A percentile compares a stretch with the other conserved stretches of the same genome.
phyloP scores from a whole-genome alignment of 768 basidiomycete genomes.

The Suillus weaverae region DNA sequence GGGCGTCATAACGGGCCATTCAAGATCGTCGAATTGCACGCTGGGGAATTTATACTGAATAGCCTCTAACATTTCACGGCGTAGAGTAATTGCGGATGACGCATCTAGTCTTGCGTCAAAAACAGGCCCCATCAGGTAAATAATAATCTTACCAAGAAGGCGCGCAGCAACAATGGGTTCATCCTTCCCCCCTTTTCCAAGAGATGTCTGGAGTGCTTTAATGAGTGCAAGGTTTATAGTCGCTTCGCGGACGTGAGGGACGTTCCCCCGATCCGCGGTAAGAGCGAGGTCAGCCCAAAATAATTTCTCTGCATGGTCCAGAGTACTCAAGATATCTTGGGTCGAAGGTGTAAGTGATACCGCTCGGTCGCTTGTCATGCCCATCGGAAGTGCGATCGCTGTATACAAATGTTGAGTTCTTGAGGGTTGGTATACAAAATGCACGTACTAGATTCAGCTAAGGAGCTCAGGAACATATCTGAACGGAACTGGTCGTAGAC shows the following conservation, averaged over 20 bases:
- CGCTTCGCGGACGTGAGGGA: constrained; percentile 73
- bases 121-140: not conserved
- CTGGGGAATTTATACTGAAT: constrained; percentile 69
- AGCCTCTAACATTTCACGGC: constrained; percentile 83
- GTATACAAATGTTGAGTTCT: constrained; percentile 14
- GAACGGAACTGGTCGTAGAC: constrained; percentile 76
- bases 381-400: constrained; percentile 87
- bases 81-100: constrained; percentile 74
- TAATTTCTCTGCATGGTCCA: constrained; percentile 68
- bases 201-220: constrained; percentile 73
- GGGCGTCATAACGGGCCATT: constrained; percentile 64
- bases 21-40: constrained; percentile 56
- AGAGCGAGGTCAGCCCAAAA: constrained; percentile 66
- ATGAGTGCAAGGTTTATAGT: constrained; percentile 70
- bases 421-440: not conserved
- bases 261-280: constrained; percentile 57
- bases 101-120: constrained; percentile 49
- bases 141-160: constrained; percentile 52
- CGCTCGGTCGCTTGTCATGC: constrained; percentile 53
- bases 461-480: constrained; percentile 88
- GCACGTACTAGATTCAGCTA: constrained; percentile 86
- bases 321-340: constrained; percentile 56
- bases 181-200: constrained; percentile 58
- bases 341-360: constrained; percentile 43
- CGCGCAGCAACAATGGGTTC: constrained; percentile 58